Base-by-base conservation (phyloP, 306 rosid species). In the Oemleria cerasiformis region DNA sequence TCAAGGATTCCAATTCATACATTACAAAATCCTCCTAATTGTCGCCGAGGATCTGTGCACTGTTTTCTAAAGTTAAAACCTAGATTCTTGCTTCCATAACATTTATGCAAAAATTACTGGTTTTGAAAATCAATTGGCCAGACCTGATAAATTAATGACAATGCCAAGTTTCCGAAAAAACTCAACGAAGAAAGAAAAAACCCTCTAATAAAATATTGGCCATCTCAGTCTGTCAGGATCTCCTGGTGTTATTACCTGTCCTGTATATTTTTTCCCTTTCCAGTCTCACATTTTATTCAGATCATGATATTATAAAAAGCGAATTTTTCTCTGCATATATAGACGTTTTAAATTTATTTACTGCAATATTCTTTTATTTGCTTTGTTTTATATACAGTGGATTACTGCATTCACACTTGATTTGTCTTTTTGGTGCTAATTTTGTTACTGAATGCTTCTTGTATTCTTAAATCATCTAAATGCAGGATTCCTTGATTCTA, bases 401-500 rank as follows among this genome's bases (percentile, higher is more conserved):
- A 68, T 12, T 30, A 20, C 54, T 38, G 8, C 13, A 5, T 2
- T 36, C 15, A 68, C 50, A 19, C 10, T 5, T 11, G 61, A 36
- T 50, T 12, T 54, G 19, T 36, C 39, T 53, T 19, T 68, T 3
- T 55, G 25, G 13, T 25, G 39, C 12, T 12, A 56, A 13, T 25
- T 23, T 23, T 5, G 30, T 25, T 43, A 6, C 47, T 67, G 23
- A 53, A 36, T 1, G 30, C 30, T 58, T 6, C 34, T 43, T 50
- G 12, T 30, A 23, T 56, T 60, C 80, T 68, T 47, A 41, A 42
- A 65, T 40, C 64, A 62, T 11, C 73, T 53, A 36, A 66, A 64
- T 74, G 65, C 87, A 94, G 98, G 98, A 91, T 67, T 89, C 98
- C 13, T 34, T 89, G 64, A 54, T 94, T 53, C 82, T 87, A 73